A percentile compares a stretch with the other conserved stretches of the same genome.
These are phyloP conservation scores for Saussurea involucrata DNA, from an alignment of 129 eudicot species.

Conservation along the genomic window DNA sequence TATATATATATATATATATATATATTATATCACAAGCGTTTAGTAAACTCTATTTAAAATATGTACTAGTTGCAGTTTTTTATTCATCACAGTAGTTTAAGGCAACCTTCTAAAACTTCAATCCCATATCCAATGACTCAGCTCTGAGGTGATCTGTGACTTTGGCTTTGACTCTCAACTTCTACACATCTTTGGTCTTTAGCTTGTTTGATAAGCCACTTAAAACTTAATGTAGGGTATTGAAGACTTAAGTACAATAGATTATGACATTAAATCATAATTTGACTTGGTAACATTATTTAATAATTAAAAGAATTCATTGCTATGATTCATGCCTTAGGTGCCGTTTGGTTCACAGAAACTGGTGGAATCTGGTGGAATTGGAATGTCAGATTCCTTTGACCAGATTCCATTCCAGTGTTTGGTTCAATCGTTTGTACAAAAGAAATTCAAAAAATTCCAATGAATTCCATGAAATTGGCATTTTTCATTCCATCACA, in stretches of 20 bases:
- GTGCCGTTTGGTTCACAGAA: no score
- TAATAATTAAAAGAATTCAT: neutral
- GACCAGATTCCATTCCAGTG: no score
- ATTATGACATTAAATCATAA: slow-evolving; percentile 1
- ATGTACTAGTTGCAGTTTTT: neutral
- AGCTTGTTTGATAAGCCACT: slow-evolving; percentile 17
- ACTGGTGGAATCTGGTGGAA: no score
- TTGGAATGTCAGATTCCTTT: no score
- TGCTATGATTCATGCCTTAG: neutral
- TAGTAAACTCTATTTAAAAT: neutral
- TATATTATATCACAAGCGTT: neutral
- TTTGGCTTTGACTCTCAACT: slow-evolving; percentile 11
- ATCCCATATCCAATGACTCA: neutral
- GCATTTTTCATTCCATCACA: no score
- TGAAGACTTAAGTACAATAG: neutral
- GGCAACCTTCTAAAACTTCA: slow-evolving; percentile 5
- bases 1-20: no score
- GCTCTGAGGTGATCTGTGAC: slow-evolving; percentile 6
- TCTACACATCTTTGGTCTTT: slow-evolving; percentile 4
- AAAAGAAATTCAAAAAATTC: no score
- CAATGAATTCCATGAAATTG: no score
- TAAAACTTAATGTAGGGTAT: neutral
- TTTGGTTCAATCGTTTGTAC: no score
- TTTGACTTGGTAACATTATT: neutral
- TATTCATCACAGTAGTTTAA: slow-evolving; percentile 5